phyloP scores from a whole-genome alignment of 192 early-diverging fungal genomes.

The Gorgonomyces haynaldii region DNA sequence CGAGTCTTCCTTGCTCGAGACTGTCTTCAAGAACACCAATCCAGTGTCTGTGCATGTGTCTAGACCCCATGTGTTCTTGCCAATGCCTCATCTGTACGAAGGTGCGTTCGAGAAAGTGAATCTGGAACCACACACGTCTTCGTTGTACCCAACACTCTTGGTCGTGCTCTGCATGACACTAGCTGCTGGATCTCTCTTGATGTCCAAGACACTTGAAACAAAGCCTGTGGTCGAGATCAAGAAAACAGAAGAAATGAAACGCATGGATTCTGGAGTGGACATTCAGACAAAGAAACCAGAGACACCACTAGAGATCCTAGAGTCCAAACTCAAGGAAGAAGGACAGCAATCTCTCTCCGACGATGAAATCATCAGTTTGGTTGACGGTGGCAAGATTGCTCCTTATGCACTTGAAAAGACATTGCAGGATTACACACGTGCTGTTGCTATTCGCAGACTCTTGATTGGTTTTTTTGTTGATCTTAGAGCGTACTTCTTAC shows the following conservation, averaged over 20 bases:
- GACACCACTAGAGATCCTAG: constrained; percentile 19
- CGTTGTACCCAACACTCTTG: too few species aligned
- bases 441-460: constrained; percentile 69
- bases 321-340: constrained; percentile 18
- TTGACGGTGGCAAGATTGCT: constrained; percentile 59
- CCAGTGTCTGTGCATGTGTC: too few species aligned
- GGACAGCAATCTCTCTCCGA: constrained; percentile 40
- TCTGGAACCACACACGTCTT: too few species aligned
- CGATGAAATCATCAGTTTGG: constrained; percentile 65
- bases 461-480: constrained; percentile 35
- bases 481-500: constrained; percentile 11
- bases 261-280: too few species aligned
- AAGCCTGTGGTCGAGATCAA: too few species aligned
- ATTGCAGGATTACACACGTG: constrained; percentile 64
- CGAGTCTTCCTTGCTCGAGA: constrained; percentile 5
- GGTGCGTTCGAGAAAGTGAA: too few species aligned
- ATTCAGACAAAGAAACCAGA: not conserved
- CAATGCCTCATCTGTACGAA: too few species aligned
- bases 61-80: too few species aligned
- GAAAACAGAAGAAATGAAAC: too few species aligned
- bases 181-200: too few species aligned
- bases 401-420: constrained; percentile 83
- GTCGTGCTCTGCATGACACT: too few species aligned
- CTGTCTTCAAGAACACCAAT: constrained; percentile 11
- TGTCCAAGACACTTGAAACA: too few species aligned